Evolutionary conservation across 306 rosid genomes (phyloP), one percentile per base, ranked within the genome.

Genomic region (Cajanus cajan): DNA sequence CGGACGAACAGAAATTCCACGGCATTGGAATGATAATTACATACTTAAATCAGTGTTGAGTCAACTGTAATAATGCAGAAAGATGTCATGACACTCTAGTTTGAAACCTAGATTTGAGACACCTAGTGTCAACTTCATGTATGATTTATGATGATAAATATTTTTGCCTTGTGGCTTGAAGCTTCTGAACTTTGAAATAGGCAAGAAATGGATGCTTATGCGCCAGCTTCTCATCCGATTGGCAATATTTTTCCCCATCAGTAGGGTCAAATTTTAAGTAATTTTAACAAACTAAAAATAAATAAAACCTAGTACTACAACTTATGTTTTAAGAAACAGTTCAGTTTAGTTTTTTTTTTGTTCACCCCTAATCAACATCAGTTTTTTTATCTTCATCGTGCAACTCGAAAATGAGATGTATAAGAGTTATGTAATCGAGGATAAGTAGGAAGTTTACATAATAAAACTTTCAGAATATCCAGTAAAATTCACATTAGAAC

Each of bases 41-140:
- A 63, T 37, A 15, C 33, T 22, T 11, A 44, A 39, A 76, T 62
- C 84, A 57, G 82, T 54, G 77, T 55, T 18, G 41, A 86, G 74
- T 66, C 67, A 59, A 73, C 61, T 34, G 33, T 57, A 51, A 54
- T 57, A 51, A 54, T 78, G 80, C 25, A 39, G 33, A 55, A 73
- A 61, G 84, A 54, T 45, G 10, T 16, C 68, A 58, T 63, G 54
- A 28, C 63, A 4, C 64, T 77, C 16, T 76, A 63, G 59, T 81
- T 82, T 59, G 82, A 68, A 79, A 25, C 80, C 54, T 45, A 21
- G 19, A 37, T 5, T 61, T 19, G 13, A 40, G 52, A 61, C 7
- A 44, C 66, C 31, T 14, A 47, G 66, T 44, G 52, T 73, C 47
- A 58, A 66, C 34, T 58, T 48, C 2, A 70, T 64, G 50, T 55